These are phyloP conservation scores for Trichosporon sp. DNA, from an alignment of 1,284 basidiomycete genomes.

Conservation along the genomic window DNA sequence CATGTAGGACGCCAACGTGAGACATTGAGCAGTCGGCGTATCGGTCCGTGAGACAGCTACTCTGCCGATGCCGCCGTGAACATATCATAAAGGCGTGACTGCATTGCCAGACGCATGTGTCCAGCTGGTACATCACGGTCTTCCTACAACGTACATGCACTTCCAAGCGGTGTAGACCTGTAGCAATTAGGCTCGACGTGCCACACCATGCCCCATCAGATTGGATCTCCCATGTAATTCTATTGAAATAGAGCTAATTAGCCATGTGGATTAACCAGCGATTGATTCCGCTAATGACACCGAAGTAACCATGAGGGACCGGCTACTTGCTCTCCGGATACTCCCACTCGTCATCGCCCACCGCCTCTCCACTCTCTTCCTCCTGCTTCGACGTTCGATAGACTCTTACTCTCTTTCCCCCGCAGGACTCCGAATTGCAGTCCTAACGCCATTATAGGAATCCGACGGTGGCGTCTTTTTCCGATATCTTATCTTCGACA, in stretches of 20 bases:
- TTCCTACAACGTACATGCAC: no score
- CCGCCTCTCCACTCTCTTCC: neutral
- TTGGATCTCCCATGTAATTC: no score
- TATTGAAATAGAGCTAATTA: neutral
- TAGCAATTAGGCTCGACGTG: no score
- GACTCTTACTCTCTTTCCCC: neutral
- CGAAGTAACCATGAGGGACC: neutral
- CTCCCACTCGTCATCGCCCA: constrained; percentile 1
- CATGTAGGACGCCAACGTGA: neutral
- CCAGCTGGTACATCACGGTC: no score
- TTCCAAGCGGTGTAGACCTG: no score
- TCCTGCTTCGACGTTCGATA: neutral
- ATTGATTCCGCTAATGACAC: neutral
- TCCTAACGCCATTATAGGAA: neutral
- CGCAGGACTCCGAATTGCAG: neutral
- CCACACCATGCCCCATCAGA: no score
- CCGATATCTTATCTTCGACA: neutral
- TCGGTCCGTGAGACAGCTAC: neutral
- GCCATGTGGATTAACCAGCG: neutral
- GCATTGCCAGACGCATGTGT: no score
- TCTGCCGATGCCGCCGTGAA: neutral
- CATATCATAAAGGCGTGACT: no score
- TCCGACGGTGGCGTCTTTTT: neutral
- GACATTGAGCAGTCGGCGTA: neutral
- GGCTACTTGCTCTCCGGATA: neutral